Evolutionary conservation across 371 early-diverging fungal genomes (phyloP), one percentile per base, ranked within the genome.

Genomic region (Basidiobolus meristosporus): DNA sequence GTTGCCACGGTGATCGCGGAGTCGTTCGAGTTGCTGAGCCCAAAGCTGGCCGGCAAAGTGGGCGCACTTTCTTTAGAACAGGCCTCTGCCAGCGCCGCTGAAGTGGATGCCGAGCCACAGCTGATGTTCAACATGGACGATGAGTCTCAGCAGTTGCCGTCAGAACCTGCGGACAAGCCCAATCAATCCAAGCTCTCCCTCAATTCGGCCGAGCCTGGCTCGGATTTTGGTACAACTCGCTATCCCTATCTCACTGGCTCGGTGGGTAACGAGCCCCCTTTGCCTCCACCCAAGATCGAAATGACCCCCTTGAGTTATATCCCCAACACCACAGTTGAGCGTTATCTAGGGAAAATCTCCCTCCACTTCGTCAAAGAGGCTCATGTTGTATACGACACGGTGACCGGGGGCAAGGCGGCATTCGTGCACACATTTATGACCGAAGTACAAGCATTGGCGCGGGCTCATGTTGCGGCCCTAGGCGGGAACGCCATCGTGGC

Each of bases 321-420:
- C 31, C 82, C 77, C 2, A 52, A 58, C 19, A 43, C 57, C 11
- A 44, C 42, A 2, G 54, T 67, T 17, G 55, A 53, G 4, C 56
- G 58, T 12, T 58, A 68, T 35, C 50, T 80, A 20, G 82, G 82
- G 19, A 63, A 70, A 10, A 43, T 82, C 0, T 71, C 73, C 0
- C 56, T 81, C 16, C 82, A 82, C 43, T 82, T 82, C 49, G 69
- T 82, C 29, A 76, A 79, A 36, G 82, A 82, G 43, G 54, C 65
- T 1, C 62, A 60, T 23, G 56, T 71, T 35, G 35, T 55, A 17
- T 62, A 61, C 37, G 70, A 68, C 34, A 60, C 55, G 19, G 60
- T 54, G 1, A 55, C 62, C 6, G 47, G 59, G 15, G 65, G 62
- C 7, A 51, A 62, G 46, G 70, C 67, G 12, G 60, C 53, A 2